These are phyloP conservation scores for Penicillium hesseltinei DNA, from an alignment of 2,329 filamentous ascomycete genomes.

Conservation along the genomic window DNA sequence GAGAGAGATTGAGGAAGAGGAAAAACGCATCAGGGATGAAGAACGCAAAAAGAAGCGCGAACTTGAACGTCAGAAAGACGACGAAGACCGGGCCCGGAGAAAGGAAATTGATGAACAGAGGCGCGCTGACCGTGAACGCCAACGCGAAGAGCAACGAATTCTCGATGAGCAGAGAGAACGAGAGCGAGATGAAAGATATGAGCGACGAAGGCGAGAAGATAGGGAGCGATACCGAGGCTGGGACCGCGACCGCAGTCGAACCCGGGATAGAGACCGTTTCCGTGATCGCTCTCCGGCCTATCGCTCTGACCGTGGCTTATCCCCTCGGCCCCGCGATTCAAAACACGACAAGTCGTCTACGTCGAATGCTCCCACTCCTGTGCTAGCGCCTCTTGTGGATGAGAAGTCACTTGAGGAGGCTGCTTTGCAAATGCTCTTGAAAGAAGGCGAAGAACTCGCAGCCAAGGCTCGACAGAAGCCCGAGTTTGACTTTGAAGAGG, in stretches of 20 bases:
- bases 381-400: slow-evolving; percentile 39
- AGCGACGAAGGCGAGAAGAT: slow-evolving; percentile 45
- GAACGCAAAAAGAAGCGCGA: slow-evolving; percentile 45
- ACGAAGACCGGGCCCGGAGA: slow-evolving; percentile 49
- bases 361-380: slow-evolving; percentile 36
- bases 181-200: slow-evolving; percentile 49
- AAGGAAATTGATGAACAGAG: slow-evolving; percentile 51
- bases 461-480: slow-evolving; percentile 52
- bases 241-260: slow-evolving; percentile 38
- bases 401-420: slow-evolving; percentile 57
- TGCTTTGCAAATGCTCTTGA: slow-evolving; percentile 53
- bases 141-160: slow-evolving; percentile 53
- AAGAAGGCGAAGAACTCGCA: slow-evolving; percentile 55
- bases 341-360: slow-evolving; percentile 33
- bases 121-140: slow-evolving; percentile 50
- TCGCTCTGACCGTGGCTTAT: slow-evolving; percentile 33
- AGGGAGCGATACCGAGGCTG: slow-evolving; percentile 47
- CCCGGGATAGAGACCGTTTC: slow-evolving; percentile 34
- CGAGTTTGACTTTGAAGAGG: slow-evolving; percentile 52
- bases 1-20: slow-evolving; percentile 50
- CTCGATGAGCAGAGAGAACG: slow-evolving; percentile 53
- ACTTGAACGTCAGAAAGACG: slow-evolving; percentile 44
- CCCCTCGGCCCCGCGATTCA: slow-evolving; percentile 31
- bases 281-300: slow-evolving; percentile 34
- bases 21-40: slow-evolving; percentile 42